These are phyloP conservation scores for Chlorella ohadii DNA, from an alignment of 139 green algal genomes.

Conservation along the genomic window DNA sequence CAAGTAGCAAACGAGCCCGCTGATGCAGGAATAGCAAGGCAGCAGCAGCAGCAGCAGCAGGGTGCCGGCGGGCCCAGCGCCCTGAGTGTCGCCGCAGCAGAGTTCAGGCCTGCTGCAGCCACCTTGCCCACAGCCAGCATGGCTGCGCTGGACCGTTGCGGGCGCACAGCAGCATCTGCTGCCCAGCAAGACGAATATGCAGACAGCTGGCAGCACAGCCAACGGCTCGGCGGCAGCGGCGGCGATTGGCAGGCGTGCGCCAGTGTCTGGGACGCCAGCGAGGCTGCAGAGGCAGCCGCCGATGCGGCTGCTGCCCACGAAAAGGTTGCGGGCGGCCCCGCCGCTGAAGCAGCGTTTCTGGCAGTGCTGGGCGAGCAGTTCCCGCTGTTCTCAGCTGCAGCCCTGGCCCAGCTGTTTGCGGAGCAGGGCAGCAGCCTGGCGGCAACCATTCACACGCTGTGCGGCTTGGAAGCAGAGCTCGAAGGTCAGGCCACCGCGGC, in stretches of 20 bases:
- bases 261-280: neutral
- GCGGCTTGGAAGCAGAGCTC: conserved; percentile 48
- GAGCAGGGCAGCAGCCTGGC: conserved; percentile 37
- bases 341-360: conserved; percentile 31
- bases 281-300: neutral
- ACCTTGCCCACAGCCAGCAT: neutral
- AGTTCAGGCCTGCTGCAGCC: conserved; percentile 7
- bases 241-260: neutral
- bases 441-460: conserved; percentile 48
- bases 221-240: neutral
- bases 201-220: neutral
- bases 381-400: conserved; percentile 40
- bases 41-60: neutral
- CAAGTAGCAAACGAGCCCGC: neutral
- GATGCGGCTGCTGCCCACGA: neutral
- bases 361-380: conserved; percentile 55
- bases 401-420: conserved; percentile 44
- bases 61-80: neutral
- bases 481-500: conserved; percentile 32
- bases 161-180: neutral
- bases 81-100: neutral
- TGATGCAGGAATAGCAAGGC: neutral
- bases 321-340: neutral
- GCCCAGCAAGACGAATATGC: neutral
- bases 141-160: neutral